A percentile compares a stretch with the other conserved stretches of the same genome.
These are phyloP conservation scores for Penstemon barbatus DNA, from an alignment of 257 asterid species.

Conservation along the genomic window DNA sequence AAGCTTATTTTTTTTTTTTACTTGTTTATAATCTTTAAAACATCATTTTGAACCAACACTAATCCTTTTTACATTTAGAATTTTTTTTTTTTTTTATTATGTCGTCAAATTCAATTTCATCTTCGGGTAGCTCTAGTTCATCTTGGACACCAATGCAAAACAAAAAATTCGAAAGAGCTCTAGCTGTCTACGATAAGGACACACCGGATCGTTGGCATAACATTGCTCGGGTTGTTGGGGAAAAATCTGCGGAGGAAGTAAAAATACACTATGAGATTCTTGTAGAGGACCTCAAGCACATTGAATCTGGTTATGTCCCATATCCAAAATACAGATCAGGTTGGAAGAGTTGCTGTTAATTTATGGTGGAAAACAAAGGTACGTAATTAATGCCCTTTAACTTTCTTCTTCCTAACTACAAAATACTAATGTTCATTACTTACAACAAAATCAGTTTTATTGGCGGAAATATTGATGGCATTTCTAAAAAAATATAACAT, in stretches of 20 bases:
- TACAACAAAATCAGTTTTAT: too few relatives aligned
- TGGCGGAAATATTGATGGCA: too few relatives aligned
- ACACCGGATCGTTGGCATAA: conserved; percentile 47
- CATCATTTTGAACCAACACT: too few relatives aligned
- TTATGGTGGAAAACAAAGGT: too few relatives aligned
- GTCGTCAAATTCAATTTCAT: conserved; percentile 26
- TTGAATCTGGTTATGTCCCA: conserved; percentile 45
- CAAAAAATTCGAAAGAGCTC: conserved; percentile 46
- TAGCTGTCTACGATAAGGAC: conserved; percentile 35
- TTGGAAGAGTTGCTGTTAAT: too few relatives aligned
- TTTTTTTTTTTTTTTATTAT: background rate
- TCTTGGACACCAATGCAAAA: conserved; percentile 43
- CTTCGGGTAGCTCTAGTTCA: conserved; percentile 27
- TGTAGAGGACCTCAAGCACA: conserved; percentile 40
- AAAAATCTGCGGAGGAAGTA: conserved; percentile 46
- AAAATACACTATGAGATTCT: conserved; percentile 45
- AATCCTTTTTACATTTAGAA: too few relatives aligned
- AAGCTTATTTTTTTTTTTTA: too few relatives aligned
- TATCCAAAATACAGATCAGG: conserved; percentile 34
- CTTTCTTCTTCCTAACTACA: too few relatives aligned
- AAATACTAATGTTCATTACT: too few relatives aligned
- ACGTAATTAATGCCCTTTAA: too few relatives aligned
- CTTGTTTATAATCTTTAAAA: too few relatives aligned
- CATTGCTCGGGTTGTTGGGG: conserved; percentile 36
- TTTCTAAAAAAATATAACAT: too few relatives aligned